These are phyloP conservation scores for Melastoma candidum DNA, from an alignment of 441 rosid genomes.

Conservation along the genomic window DNA sequence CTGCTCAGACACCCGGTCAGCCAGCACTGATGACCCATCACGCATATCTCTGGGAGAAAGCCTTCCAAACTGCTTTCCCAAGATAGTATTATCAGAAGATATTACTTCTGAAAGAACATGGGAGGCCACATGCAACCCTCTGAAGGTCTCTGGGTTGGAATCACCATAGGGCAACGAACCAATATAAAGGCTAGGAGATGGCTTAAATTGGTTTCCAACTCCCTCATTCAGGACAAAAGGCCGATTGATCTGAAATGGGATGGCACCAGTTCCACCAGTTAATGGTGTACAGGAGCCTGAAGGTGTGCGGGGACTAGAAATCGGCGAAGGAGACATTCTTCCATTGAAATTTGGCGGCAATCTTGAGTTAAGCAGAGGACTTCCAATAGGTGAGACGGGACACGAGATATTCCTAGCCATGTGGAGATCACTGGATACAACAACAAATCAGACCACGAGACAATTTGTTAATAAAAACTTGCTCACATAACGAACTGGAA, in stretches of 20 bases:
- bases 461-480: too few relatives aligned
- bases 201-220: constrained; percentile 35
- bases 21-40: constrained; percentile 51
- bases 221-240: constrained; percentile 44
- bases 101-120: constrained; percentile 33
- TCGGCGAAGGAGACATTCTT: constrained; percentile 68
- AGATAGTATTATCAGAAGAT: constrained; percentile 30
- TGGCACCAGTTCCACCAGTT: constrained; percentile 46
- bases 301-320: constrained; percentile 55
- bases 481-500: background rate
- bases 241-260: constrained; percentile 49
- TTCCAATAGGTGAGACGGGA: constrained; percentile 66
- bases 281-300: constrained; percentile 70
- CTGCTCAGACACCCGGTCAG: constrained; percentile 56
- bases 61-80: constrained; percentile 39
- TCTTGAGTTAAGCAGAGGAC: constrained; percentile 55
- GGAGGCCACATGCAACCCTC: constrained; percentile 40
- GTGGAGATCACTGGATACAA: constrained; percentile 38
- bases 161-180: constrained; percentile 35
- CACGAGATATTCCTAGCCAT: constrained; percentile 54
- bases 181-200: constrained; percentile 25
- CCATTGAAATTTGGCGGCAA: constrained; percentile 53
- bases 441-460: constrained; percentile 15
- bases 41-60: constrained; percentile 25
- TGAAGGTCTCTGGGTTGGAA: constrained; percentile 35